Conservation (phyloP, 2,329 filamentous ascomycete genomes). For the Cadophora sp. region DNA sequence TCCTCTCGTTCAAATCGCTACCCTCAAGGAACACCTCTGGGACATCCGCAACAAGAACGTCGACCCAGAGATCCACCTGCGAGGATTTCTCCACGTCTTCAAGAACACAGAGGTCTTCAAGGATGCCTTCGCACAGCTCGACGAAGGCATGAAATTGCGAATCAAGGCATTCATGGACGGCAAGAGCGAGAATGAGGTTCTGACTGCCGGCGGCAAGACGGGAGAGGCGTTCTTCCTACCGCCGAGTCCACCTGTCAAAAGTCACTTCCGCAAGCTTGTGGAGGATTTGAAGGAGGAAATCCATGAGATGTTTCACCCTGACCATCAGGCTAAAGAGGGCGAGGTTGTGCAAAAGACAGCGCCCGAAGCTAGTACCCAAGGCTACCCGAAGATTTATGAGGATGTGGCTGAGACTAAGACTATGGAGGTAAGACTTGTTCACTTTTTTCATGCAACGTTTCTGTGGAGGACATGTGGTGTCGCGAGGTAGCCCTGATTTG, state of each 20-base stretch:
- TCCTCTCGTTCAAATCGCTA: slow-evolving; percentile 40
- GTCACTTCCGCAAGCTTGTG: slow-evolving; percentile 44
- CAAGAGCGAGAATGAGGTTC: slow-evolving; percentile 35
- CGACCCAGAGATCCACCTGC: slow-evolving; percentile 44
- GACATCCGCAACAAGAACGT: slow-evolving; percentile 43
- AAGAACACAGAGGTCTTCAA: slow-evolving; percentile 42
- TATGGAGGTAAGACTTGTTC: slow-evolving; percentile 44
- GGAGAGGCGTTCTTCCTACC: slow-evolving; percentile 40
- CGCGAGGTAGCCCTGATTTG: neutral
- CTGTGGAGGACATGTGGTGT: neutral
- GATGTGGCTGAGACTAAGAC: slow-evolving; percentile 42
- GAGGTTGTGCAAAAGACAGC: neutral
- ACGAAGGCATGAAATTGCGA: slow-evolving; percentile 40
- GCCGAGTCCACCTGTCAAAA: slow-evolving; percentile 44
- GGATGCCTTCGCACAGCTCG: slow-evolving; percentile 42
- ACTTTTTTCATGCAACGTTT: neutral
- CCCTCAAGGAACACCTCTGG: slow-evolving; percentile 43
- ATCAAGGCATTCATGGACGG: slow-evolving; percentile 45
- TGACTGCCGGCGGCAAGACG: slow-evolving; percentile 33
- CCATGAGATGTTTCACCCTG: slow-evolving; percentile 21
- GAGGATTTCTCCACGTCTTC: slow-evolving; percentile 45
- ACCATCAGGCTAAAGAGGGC: slow-evolving; percentile 13
- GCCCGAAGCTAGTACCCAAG: slow-evolving; percentile 1
- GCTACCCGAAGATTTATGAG: slow-evolving; percentile 44
- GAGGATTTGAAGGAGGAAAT: slow-evolving; percentile 26